Base-by-base conservation (phyloP, 2,329 filamentous ascomycete genomes). In the Stagonosporopsis vannaccii region DNA sequence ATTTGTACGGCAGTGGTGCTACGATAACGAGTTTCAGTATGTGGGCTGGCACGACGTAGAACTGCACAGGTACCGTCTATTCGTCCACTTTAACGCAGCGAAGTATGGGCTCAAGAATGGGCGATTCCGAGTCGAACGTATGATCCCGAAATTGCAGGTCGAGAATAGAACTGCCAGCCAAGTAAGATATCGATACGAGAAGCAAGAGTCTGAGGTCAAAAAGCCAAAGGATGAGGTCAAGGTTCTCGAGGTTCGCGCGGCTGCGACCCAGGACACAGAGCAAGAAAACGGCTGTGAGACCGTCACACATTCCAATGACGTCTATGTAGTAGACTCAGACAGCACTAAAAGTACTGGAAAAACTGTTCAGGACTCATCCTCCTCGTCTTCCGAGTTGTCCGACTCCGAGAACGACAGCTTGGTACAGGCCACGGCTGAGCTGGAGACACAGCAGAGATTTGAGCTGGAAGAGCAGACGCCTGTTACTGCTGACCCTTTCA, bases 401-500 rank as follows among this genome's bases (percentile, higher is more conserved):
- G 6, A 4, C n/a, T 25, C 5, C 3, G 22, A 28, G 1, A 11
- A 33, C 20, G 22, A 12, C 12, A 37, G 22, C 43, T 35, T 23
- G 17, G 23, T 17, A 12, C n/a, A 30, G 19, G 37, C 36, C n/a
- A 28, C 3, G 9, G 30, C 28, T 8, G 23, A 28, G 3, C 1
- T 6, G 5, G 44, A 23, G 1, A 35, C 5, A 8, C 19, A 41
- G 39, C 12, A 15, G 22, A 26, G 11, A 3, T 23, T 23, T 12
- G 23, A 23, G 3, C 2, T 8, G 6, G 35, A 30, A 4, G 33
- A 20, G 5, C 25, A 53, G 6, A 19, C 36, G 3, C 13, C 32
- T 19, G 28, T 23, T 3, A 2, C 15, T 19, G 30, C 28, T 20
- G 59, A 62, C 33, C 57, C 55, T 15, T 60, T 62, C 50, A 59